Conservation (phyloP, 78 protist species). For the Dictyostelium firmibasis region DNA sequence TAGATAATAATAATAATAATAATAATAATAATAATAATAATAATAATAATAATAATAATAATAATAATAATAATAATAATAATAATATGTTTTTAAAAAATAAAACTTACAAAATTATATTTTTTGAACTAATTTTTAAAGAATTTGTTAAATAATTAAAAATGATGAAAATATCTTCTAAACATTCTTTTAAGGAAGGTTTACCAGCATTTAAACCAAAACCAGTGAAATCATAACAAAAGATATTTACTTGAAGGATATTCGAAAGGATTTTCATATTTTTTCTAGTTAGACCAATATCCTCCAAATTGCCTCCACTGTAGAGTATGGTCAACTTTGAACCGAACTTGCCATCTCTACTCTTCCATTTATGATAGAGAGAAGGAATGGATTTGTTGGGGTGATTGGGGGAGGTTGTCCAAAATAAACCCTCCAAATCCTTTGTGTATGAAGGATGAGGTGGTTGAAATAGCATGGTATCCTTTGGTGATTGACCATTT, state of each 20-base stretch:
- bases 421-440: constrained; percentile 38
- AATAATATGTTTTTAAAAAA: not conserved
- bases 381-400: constrained; percentile 43
- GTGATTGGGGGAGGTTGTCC: not conserved
- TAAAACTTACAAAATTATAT: constrained; percentile 46
- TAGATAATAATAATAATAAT: no score
- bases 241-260: constrained; percentile 33
- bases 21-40: no score
- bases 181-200: constrained; percentile 42
- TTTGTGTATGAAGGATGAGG: constrained; percentile 65
- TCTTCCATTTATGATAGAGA: constrained; percentile 51
- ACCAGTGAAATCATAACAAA: constrained; percentile 67
- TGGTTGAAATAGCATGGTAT: constrained; percentile 47
- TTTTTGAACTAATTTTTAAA: constrained; percentile 29
- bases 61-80: not conserved
- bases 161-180: constrained; percentile 38
- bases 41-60: not conserved
- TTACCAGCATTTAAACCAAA: constrained; percentile 58
- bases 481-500: not conserved
- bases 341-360: constrained; percentile 18
- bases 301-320: constrained; percentile 54
- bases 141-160: constrained; percentile 35
- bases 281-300: constrained; percentile 48
- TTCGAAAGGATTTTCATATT: constrained; percentile 30
- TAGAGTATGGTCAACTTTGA: constrained; percentile 42